Percentiles rank a stretch among this genome's conserved stretches.
phyloP scores from a whole-genome alignment of 2,329 filamentous ascomycete genomes.

The Ophiostoma ips region DNA sequence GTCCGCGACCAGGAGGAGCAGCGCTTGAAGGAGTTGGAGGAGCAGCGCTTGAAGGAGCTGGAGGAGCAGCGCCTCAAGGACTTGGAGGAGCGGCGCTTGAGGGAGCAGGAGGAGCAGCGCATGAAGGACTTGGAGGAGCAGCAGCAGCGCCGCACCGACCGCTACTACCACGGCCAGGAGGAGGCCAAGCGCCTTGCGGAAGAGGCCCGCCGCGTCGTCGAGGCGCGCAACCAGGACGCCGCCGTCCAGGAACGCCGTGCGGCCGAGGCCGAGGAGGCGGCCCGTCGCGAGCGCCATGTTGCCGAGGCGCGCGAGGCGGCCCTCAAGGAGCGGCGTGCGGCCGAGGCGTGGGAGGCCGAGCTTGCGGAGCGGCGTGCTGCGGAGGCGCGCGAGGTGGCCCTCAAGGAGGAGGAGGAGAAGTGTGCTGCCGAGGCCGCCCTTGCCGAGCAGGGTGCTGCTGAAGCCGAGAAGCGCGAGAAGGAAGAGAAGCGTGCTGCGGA shows the following conservation, averaged over 20 bases:
- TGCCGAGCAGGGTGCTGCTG: background rate
- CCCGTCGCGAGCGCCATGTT: background rate
- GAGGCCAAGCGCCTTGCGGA: background rate
- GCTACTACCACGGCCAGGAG: conserved; percentile 1
- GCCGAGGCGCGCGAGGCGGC: background rate
- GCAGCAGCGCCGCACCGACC: conserved; percentile 2
- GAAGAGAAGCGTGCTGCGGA: conserved; percentile 1
- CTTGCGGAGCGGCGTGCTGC: too few relatives aligned
- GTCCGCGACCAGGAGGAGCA: background rate
- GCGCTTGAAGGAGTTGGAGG: background rate
- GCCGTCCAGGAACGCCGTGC: background rate
- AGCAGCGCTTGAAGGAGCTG: conserved; percentile 1
- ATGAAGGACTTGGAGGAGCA: too few relatives aligned
- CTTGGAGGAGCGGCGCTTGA: background rate
- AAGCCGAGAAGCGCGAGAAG: conserved; percentile 2
- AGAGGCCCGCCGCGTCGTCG: background rate
- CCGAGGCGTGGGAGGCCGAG: background rate
- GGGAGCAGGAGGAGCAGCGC: background rate
- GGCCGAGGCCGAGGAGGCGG: background rate
- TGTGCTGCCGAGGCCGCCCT: background rate
- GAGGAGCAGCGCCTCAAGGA: conserved; percentile 4
- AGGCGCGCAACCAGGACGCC: background rate
- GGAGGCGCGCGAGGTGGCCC: too few relatives aligned
- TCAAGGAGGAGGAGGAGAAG: too few relatives aligned
- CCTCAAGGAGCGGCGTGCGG: background rate